Conservation (phyloP, 2,329 filamentous ascomycete genomes). For the Cryphonectria nitschkei region DNA sequence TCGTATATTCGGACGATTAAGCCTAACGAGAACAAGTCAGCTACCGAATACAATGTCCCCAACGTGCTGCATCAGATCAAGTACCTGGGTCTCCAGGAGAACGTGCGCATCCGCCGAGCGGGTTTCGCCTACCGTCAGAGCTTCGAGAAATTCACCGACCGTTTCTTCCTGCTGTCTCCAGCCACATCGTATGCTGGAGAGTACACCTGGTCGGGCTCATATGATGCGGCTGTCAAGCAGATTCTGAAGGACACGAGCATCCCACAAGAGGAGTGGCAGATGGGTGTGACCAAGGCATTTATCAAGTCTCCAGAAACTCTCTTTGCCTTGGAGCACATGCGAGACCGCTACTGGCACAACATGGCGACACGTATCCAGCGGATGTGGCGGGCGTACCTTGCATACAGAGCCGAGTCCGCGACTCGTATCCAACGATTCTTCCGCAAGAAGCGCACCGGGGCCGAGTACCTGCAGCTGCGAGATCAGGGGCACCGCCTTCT, state of each 20-base stretch:
- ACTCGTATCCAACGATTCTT: constrained; percentile 94
- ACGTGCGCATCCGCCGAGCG: constrained; percentile 93
- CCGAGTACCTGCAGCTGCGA: constrained; percentile 84
- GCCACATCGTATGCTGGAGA: constrained; percentile 96
- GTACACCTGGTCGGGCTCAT: constrained; percentile 92
- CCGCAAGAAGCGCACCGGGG: constrained; percentile 88
- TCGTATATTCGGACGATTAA: constrained; percentile 99
- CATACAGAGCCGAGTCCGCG: constrained; percentile 89
- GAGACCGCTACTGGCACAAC: constrained; percentile 98
- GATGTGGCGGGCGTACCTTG: constrained; percentile 94
- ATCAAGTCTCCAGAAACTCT: constrained; percentile 98
- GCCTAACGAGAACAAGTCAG: constrained; percentile 98
- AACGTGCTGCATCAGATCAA: constrained; percentile 99
- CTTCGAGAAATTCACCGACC: constrained; percentile 97
- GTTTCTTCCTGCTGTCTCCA: constrained; percentile 93
- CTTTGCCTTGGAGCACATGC: constrained; percentile 96
- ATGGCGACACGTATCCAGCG: constrained; percentile 98
- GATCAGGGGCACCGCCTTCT: constrained; percentile 86
- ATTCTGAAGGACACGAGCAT: constrained; percentile 97
- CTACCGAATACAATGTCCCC: constrained; percentile 84
- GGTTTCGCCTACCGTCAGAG: constrained; percentile 97
- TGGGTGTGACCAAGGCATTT: constrained; percentile 96
- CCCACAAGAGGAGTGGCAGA: constrained; percentile 91
- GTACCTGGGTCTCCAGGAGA: constrained; percentile 98
- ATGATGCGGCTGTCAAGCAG: constrained; percentile 84